phyloP scores from a whole-genome alignment of 176 grass and related monocot genomes.

The Ananas comosus region DNA sequence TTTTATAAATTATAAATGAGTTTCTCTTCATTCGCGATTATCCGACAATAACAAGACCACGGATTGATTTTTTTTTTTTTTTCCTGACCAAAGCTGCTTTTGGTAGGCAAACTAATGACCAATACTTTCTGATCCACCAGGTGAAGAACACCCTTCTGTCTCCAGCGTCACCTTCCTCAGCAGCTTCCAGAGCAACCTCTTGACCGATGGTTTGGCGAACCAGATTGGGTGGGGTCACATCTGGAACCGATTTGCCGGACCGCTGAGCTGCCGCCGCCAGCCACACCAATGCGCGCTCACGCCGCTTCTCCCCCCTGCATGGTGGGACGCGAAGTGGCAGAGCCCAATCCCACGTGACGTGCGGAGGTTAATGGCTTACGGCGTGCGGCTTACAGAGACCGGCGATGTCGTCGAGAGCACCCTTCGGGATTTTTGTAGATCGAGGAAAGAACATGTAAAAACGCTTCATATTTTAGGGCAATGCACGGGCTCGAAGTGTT shows the following conservation, averaged over 20 bases:
- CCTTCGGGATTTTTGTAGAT: slow-evolving; percentile 35
- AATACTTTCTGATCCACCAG: slow-evolving; percentile 17
- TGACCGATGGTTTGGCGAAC: slow-evolving; percentile 40
- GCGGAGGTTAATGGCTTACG: slow-evolving; percentile 38
- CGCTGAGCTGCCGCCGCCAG: slow-evolving; percentile 51
- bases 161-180: slow-evolving; percentile 73
- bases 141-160: slow-evolving; percentile 18
- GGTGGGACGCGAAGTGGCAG: slow-evolving; percentile 76
- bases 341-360: slow-evolving; percentile 50
- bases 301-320: slow-evolving; percentile 58
- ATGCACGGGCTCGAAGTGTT: slow-evolving; percentile 1
- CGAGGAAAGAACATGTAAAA: slow-evolving; percentile 62
- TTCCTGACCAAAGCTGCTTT: no score
- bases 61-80: no score
- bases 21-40: no score
- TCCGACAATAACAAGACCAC: no score
- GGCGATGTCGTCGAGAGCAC: slow-evolving; percentile 39
- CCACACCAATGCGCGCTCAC: slow-evolving; percentile 58
- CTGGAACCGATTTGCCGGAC: slow-evolving; percentile 75
- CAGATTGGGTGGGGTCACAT: slow-evolving; percentile 83
- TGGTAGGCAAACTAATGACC: neutral
- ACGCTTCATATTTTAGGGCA: slow-evolving; percentile 38
- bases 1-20: no score
- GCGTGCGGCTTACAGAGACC: slow-evolving; percentile 29
- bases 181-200: slow-evolving; percentile 66